These are phyloP conservation scores for Coemansia sp. DNA, from an alignment of 192 early-diverging fungal genomes.

Conservation along the genomic window DNA sequence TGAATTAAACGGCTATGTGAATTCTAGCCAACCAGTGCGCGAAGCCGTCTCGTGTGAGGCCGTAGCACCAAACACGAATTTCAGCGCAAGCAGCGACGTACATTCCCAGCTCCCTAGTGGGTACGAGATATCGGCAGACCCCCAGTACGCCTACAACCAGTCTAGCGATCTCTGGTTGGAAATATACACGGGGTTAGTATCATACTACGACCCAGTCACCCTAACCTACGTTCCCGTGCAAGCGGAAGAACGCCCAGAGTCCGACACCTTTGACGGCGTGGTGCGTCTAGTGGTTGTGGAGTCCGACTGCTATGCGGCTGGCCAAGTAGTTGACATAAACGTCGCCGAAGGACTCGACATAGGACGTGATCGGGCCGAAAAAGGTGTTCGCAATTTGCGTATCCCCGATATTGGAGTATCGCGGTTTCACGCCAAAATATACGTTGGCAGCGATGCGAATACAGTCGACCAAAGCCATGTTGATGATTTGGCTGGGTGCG, in stretches of 20 bases:
- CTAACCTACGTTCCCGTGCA: conserved; percentile 58
- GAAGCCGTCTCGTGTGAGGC: neutral
- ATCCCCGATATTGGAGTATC: conserved; percentile 66
- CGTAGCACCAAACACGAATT: neutral
- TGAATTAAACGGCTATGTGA: conserved; percentile 28
- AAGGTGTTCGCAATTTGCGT: conserved; percentile 52
- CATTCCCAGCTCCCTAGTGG: conserved; percentile 17
- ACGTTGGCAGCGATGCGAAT: conserved; percentile 24
- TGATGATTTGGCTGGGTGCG: conserved; percentile 7
- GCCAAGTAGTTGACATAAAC: conserved; percentile 59
- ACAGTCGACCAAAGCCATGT: conserved; percentile 8
- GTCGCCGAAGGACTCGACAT: conserved; percentile 56
- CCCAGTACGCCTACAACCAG: conserved; percentile 54
- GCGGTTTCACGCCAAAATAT: conserved; percentile 66
- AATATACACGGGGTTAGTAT: conserved; percentile 49
- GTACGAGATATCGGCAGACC: conserved; percentile 42
- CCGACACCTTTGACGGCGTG: conserved; percentile 16
- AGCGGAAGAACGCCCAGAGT: neutral
- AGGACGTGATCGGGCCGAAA: conserved; percentile 61
- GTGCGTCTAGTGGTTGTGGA: conserved; percentile 62
- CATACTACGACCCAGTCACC: conserved; percentile 56
- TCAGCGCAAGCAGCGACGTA: neutral
- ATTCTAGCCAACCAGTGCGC: neutral
- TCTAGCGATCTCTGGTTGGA: conserved; percentile 60
- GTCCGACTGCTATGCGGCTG: conserved; percentile 50